Base-by-base conservation (phyloP, 2,329 filamentous ascomycete species). In the Pseudogymnoascus sp. region DNA sequence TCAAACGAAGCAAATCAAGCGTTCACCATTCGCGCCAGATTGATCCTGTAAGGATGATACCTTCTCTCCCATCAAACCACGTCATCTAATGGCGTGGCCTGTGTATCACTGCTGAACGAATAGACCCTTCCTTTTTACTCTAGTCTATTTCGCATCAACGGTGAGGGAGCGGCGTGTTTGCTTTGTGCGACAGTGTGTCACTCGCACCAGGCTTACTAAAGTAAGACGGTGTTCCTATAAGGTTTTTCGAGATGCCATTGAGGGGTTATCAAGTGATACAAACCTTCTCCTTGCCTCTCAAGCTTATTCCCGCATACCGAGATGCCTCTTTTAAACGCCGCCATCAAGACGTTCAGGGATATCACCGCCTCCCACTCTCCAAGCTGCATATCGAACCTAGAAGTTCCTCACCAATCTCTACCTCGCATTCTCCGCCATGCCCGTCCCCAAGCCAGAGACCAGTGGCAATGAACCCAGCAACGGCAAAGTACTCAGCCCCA, bases 391-490 rank as follows among this genome's bases (percentile, higher is more conserved):
- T 31, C 5, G 0, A 4, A 15, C 26, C 13, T 5, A 13, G 3
- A 15, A 33, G 5, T 9, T n/a, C 15, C 15, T 54, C 47, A 1
- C 2, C n/a, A 11, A 54, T 1, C n/a, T 54, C n/a, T 5, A 7
- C 1, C 8, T 2, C 26, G 7, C 44, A 17, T 10, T 5, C 15
- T 65, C 65, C 0, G 64, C 62, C 5, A 63, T 67, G 24, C 62
- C 63, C 24, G 64, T 66, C 1, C 62, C 67, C 5, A 40, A 59
- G 8, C 58, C 63, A 4, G 31, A 44, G 5, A 15, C 39, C 8
- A 9, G 47, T 8, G 47, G 47, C 13, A 62, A 17, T 29, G 33
- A 59, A n/a, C 60, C 59, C 15, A 63, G 61, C 11, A 66, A 61
- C 8, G 1, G n/a, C 29, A 54, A 54, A 21, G n/a, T 54, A 2